phyloP scores from a whole-genome alignment of 345 rosid genomes.

The Syzygium grande region DNA sequence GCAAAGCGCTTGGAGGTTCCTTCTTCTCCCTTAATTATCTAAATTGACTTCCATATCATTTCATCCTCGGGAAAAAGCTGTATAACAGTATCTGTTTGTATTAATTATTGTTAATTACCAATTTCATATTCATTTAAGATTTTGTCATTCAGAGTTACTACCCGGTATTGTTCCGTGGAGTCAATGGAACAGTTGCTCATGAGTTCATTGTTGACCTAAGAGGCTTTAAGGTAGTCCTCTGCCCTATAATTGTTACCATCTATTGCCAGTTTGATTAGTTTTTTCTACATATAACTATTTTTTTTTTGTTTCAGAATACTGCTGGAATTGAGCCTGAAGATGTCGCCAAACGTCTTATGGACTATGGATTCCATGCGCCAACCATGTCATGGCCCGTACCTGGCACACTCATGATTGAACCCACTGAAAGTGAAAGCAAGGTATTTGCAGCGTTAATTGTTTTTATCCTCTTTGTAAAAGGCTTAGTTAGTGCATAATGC shows the following conservation, averaged over 20 bases:
- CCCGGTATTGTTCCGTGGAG: slow-evolving; percentile 92
- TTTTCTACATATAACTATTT: not conserved
- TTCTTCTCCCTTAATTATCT: slow-evolving; percentile 4
- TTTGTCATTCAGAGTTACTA: slow-evolving; percentile 41
- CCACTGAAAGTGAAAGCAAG: slow-evolving; percentile 99
- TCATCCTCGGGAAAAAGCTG: not conserved
- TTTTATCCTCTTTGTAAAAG: not conserved
- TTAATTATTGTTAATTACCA: not conserved
- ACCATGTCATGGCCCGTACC: slow-evolving; percentile 99
- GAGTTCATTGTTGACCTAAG: slow-evolving; percentile 93
- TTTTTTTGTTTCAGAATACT: slow-evolving; percentile 39
- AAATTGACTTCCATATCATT: not conserved
- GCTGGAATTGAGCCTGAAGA: slow-evolving; percentile 97
- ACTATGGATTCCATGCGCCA: slow-evolving; percentile 94
- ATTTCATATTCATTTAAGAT: not conserved
- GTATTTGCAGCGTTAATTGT: slow-evolving; percentile 14
- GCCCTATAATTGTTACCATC: not conserved
- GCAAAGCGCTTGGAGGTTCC: slow-evolving; percentile 92
- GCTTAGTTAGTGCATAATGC: not conserved
- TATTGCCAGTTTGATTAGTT: not conserved
- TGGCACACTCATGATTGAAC: slow-evolving; percentile 98
- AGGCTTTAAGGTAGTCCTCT: slow-evolving; percentile 63
- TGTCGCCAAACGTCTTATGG: slow-evolving; percentile 95
- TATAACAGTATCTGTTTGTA: not conserved
- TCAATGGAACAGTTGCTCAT: slow-evolving; percentile 91